Conservation (phyloP, 2,329 filamentous ascomycete species). For the Cadophora sp. region DNA sequence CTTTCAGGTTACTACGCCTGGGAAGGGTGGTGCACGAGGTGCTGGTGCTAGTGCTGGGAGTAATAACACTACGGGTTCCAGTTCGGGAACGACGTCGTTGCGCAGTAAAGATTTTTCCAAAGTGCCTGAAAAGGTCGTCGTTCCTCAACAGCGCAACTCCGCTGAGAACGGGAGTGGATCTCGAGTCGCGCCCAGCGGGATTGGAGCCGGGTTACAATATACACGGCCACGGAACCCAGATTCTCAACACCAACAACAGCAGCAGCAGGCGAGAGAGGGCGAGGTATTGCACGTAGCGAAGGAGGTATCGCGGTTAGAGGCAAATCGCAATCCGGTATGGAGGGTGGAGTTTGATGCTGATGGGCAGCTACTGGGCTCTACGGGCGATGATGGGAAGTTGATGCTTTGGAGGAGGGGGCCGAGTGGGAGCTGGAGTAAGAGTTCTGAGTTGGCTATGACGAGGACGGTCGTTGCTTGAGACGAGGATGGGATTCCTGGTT, state of each 20-base stretch:
- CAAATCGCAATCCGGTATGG: slow-evolving; percentile 76
- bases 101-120: slow-evolving; percentile 44
- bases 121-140: slow-evolving; percentile 37
- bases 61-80: background rate
- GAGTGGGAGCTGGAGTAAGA: slow-evolving; percentile 43
- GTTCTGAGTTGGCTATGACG: slow-evolving; percentile 43
- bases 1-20: slow-evolving; percentile 77
- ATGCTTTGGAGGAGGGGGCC: slow-evolving; percentile 63
- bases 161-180: slow-evolving; percentile 31
- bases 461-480: slow-evolving; percentile 19
- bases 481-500: background rate
- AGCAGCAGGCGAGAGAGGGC: slow-evolving; percentile 60
- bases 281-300: slow-evolving; percentile 68
- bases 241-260: slow-evolving; percentile 53
- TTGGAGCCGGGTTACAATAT: slow-evolving; percentile 58
- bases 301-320: slow-evolving; percentile 71
- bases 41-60: too few species aligned
- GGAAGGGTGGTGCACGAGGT: slow-evolving; percentile 46
- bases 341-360: slow-evolving; percentile 73
- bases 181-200: slow-evolving; percentile 54
- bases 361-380: slow-evolving; percentile 76
- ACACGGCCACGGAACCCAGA: slow-evolving; percentile 48
- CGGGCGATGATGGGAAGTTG: slow-evolving; percentile 76
- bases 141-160: slow-evolving; percentile 37
- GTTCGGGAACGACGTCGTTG: slow-evolving; percentile 48